Evolutionary conservation across 768 basidiomycete genomes (phyloP).

Genomic region (Porpolomopsis calyptriformis): DNA sequence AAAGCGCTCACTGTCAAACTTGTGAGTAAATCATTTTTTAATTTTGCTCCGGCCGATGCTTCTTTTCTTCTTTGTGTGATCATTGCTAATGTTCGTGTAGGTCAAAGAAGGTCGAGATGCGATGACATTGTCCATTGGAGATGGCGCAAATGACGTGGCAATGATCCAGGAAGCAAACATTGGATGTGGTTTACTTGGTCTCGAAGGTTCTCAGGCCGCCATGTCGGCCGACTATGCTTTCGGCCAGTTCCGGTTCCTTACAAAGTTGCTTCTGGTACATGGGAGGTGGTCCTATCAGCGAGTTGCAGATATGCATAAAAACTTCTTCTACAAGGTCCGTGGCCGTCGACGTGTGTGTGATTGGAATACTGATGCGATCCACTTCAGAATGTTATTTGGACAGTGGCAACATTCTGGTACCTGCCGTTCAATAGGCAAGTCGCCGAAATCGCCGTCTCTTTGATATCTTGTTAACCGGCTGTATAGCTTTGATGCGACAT

Average conservation of each 20-base stretch:
- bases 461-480: conserved; percentile 3
- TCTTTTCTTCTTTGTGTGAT: conserved; percentile 1
- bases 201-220: conserved; percentile 95
- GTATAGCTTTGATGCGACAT: conserved; percentile 82
- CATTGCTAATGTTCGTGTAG: conserved; percentile 24
- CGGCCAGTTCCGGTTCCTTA: conserved; percentile 91
- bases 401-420: conserved; percentile 90
- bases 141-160: conserved; percentile 96
- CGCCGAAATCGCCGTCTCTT: neutral
- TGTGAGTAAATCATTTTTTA: conserved; percentile 31
- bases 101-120: conserved; percentile 93
- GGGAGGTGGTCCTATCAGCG: conserved; percentile 97
- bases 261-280: conserved; percentile 84
- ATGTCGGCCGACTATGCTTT: conserved; percentile 99
- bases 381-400: conserved; percentile 86
- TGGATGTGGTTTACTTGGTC: conserved; percentile 85
- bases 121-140: conserved; percentile 95
- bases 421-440: conserved; percentile 76
- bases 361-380: too few species aligned
- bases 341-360: neutral
- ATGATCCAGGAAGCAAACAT: conserved; percentile 99
- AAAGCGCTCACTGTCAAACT: conserved; percentile 95
- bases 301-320: conserved; percentile 91
- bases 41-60: conserved; percentile 7
- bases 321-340: conserved; percentile 94